Evolutionary conservation across 441 rosid genomes (phyloP), one percentile per base, ranked within the genome.

Genomic region (Rhodomyrtus psidioides): DNA sequence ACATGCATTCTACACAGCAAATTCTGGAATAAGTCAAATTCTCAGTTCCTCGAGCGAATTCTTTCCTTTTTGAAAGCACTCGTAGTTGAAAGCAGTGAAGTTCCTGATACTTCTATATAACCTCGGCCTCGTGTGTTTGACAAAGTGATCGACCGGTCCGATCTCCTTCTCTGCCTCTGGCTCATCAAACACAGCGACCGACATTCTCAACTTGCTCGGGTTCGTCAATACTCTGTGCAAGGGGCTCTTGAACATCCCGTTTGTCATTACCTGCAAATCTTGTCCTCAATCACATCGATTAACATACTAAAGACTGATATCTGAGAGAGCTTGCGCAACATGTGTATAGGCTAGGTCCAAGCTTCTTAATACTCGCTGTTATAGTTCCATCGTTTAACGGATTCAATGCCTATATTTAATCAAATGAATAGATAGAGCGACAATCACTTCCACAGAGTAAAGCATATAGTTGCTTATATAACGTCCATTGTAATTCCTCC

Each of bases 201-300:
- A 93, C 82, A 91, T 91, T 83, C 97, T 93, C 87, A 91, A 89
- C 82, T 85, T 91, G 55, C 90, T 89, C 2, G 86, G 75, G 89
- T 92, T 93, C 2, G 94, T 91, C 87, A 92, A 88, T 87, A 92
- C 97, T 65, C 95, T 87, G 86, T 93, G 98, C 79, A 91, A 87
- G 1, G 92, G 94, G 83, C 98, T 96, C 91, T 94, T 95, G 92
- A 91, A 94, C 82, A 92, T 89, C 49, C 95, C 96, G 83, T 96
- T 95, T 87, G 92, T 89, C 93, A 91, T 91, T 86, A 91, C 88
- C 93, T 92, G 94, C 88, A 79, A 60, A 28, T 54, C 15, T 34
- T 7, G 49, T 21, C 51, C 15, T 4, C 82, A 28, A 30, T 27
- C 51, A 28, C 17, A 58, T 56, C n/a, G 14, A 39, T 21, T 39